These are phyloP conservation scores for Sphaerulina vaccinii DNA, from an alignment of 2,329 filamentous ascomycete species.

Conservation along the genomic window DNA sequence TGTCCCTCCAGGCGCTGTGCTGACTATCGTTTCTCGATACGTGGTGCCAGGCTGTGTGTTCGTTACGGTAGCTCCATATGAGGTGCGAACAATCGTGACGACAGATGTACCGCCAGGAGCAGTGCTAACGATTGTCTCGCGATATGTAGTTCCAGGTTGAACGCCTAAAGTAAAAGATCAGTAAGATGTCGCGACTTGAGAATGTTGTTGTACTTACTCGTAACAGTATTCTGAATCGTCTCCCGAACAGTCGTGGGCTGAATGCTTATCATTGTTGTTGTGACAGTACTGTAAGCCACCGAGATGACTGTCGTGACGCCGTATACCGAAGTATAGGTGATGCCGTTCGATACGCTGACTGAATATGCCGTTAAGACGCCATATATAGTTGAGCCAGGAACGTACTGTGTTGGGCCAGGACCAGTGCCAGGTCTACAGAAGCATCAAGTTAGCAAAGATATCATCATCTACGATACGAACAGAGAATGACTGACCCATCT, in stretches of 20 bases:
- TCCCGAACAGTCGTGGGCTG: conserved; percentile 20
- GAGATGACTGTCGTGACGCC: conserved; percentile 11
- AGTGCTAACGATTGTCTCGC: too few relatives aligned
- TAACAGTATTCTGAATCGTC: too few relatives aligned
- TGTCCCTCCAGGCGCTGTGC: too few relatives aligned
- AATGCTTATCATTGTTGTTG: conserved; percentile 25
- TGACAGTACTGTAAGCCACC: conserved; percentile 23
- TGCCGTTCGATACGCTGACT: background rate
- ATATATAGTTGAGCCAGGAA: conserved; percentile 3
- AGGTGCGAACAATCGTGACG: too few relatives aligned
- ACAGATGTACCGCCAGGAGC: too few relatives aligned
- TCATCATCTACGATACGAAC: background rate
- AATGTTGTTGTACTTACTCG: too few relatives aligned
- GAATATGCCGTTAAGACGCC: background rate
- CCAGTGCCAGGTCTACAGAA: conserved; percentile 10
- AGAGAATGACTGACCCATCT: conserved; percentile 4
- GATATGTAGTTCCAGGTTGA: too few relatives aligned
- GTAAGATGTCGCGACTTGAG: too few relatives aligned
- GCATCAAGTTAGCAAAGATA: background rate
- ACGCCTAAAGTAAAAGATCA: too few relatives aligned
- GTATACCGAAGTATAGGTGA: conserved; percentile 2
- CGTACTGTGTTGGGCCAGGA: background rate
- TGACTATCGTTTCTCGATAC: too few relatives aligned
- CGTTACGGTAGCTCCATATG: too few relatives aligned
- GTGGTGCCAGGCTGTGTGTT: too few relatives aligned